A percentile compares a stretch with the other conserved stretches of the same genome.
Evolutionary conservation across 768 basidiomycete genomes (phyloP).

Genomic region (Boletus eberwhitei): DNA sequence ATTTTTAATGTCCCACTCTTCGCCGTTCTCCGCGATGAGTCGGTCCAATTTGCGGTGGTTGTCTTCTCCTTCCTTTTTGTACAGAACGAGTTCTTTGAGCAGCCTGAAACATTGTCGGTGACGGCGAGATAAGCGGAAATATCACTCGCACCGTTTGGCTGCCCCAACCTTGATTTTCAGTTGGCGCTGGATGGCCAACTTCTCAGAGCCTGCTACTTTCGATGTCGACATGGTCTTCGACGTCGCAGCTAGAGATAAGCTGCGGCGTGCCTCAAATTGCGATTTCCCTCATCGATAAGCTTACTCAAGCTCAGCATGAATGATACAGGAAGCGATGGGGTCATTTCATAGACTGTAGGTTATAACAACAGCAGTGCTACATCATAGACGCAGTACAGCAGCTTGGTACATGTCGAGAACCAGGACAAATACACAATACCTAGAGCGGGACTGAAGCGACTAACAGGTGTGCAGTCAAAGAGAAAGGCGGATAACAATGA

Average conservation of each 20-base stretch:
- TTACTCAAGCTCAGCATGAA: not conserved
- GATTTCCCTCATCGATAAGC: constrained; percentile 7
- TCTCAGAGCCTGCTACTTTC: constrained; percentile 16
- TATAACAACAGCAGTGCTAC: constrained; percentile 28
- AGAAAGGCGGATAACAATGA: constrained; percentile 18
- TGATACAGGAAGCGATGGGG: constrained; percentile 6
- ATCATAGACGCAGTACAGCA: constrained; percentile 31
- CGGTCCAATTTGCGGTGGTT: constrained; percentile 59
- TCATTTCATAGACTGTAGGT: constrained; percentile 28
- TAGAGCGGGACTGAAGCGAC: constrained; percentile 28
- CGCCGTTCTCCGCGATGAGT: constrained; percentile 54
- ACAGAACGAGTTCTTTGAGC: constrained; percentile 63
- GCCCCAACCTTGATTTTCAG: constrained; percentile 75
- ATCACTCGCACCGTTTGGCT: constrained; percentile 53
- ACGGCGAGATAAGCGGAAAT: constrained; percentile 16
- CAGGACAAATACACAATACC: constrained; percentile 32
- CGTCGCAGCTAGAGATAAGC: constrained; percentile 14
- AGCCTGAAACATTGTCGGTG: constrained; percentile 40
- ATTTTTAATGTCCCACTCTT: constrained; percentile 78
- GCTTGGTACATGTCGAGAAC: constrained; percentile 26
- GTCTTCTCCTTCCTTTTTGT: constrained; percentile 62
- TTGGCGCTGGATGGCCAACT: constrained; percentile 49
- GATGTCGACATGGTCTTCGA: constrained; percentile 15
- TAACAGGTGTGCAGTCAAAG: constrained; percentile 23
- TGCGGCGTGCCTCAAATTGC: not conserved